Base-by-base conservation (phyloP, 345 rosid genomes). In the Combretum micranthum region DNA sequence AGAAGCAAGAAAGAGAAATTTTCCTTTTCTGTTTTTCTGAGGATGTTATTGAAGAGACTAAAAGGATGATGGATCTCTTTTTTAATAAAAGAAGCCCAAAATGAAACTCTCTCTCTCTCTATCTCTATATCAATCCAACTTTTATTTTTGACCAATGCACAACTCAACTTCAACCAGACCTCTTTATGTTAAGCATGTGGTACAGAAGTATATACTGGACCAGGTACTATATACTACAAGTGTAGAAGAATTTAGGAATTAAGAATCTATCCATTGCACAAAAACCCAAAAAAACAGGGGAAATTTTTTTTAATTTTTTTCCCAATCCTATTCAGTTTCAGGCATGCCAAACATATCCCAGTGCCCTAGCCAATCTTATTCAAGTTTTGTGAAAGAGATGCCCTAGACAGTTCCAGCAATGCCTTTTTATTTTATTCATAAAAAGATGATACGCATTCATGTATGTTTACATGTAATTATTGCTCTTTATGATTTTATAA, bases 341-440 rank as follows among this genome's bases (percentile, higher is more conserved):
- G 75, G 83, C 91, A 84, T 71, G 88, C 81, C 76, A 73, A 79
- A 86, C 79, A 82, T 77, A 77, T 74, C 77, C 60, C 74, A 80
- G 77, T 70, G 63, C 63, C 60, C 55, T 67, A 52, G 77, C 88
- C 95, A 84, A 90, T 84, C 55, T 47, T 63, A 42, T 72, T 76
- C 65, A 65, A 77, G 61, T 74, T 74, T 62, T 80, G 81, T 80
- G 84, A 69, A 70, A 67, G 67, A 80, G 82, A 84, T 82, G 81
- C 79, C 68, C 57, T 76, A 74, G 72, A 84, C 87, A 82, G 48
- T 53, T 77, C 80, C 91, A 84, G 82, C 89, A 75, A 47, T 62
- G 71, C 74, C 52, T 54, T 52, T 50, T 47, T 65, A 57, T 61
- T 53, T 53, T 59, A 57, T 32, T 32, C 39, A 32, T 32, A 4